phyloP scores from a whole-genome alignment of 176 grass and related monocot genomes.

The Elaeis guineensis region DNA sequence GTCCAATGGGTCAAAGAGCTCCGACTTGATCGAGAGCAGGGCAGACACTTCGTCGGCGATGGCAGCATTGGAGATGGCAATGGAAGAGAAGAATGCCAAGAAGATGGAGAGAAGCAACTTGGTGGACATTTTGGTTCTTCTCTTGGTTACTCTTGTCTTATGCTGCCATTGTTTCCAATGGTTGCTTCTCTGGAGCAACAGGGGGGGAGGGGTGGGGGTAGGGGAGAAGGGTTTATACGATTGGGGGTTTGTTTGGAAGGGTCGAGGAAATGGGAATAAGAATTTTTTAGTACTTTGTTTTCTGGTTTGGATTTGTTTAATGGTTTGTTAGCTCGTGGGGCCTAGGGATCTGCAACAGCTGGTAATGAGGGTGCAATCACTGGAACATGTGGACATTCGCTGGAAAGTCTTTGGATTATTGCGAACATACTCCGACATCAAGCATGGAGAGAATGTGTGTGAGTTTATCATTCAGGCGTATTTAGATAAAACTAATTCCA shows the following conservation, averaged over 20 bases:
- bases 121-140: neutral
- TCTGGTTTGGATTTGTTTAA: neutral
- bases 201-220: neutral
- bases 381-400: neutral
- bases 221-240: neutral
- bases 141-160: neutral
- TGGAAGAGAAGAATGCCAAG: slow-evolving; percentile 4
- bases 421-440: slow-evolving; percentile 15
- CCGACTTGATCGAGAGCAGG: slow-evolving; percentile 58
- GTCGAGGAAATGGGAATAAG: neutral
- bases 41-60: slow-evolving; percentile 30
- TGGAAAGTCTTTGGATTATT: slow-evolving; percentile 13
- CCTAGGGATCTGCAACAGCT: slow-evolving; percentile 9
- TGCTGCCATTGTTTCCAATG: neutral
- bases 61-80: neutral
- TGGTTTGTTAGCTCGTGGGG: slow-evolving; percentile 4
- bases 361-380: neutral
- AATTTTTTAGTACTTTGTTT: neutral
- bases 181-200: neutral
- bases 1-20: slow-evolving; percentile 47
- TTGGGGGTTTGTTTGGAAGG: neutral
- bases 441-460: slow-evolving; percentile 13
- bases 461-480: slow-evolving; percentile 1
- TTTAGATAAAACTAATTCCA: neutral
- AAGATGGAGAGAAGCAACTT: neutral